Conservation (phyloP, 768 basidiomycete species). For the Rhizopogon vinicolor region DNA sequence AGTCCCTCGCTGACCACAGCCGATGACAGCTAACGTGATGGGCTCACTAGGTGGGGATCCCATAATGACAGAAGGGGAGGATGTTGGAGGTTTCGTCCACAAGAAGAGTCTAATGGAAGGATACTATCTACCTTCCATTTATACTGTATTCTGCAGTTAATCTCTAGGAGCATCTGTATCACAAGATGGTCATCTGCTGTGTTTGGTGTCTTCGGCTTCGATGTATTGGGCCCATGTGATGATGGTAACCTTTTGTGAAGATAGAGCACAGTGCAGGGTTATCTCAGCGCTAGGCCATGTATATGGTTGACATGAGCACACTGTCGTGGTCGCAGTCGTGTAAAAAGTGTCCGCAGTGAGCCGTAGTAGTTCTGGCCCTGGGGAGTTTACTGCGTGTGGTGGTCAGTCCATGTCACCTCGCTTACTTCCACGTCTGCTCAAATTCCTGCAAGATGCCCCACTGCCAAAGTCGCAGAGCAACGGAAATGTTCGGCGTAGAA, state of each 20-base stretch:
- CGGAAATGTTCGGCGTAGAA: slow-evolving; percentile 7
- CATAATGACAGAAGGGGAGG: slow-evolving; percentile 12
- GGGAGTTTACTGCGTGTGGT: not conserved
- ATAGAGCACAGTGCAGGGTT: not conserved
- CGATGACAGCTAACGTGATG: slow-evolving; percentile 72
- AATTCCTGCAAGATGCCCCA: slow-evolving; percentile 30
- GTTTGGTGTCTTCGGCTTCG: no score
- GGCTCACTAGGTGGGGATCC: slow-evolving; percentile 23
- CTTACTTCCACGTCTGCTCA: slow-evolving; percentile 61
- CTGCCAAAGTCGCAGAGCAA: slow-evolving; percentile 14
- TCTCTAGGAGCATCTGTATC: no score
- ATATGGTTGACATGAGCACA: not conserved
- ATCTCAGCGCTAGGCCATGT: not conserved
- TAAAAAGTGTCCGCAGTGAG: not conserved
- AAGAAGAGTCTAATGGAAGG: no score
- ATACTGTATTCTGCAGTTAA: no score
- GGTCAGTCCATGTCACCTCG: slow-evolving; percentile 49
- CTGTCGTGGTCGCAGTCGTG: not conserved
- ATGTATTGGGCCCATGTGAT: slow-evolving; percentile 12
- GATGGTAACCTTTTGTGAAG: not conserved
- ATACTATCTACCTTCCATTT: no score
- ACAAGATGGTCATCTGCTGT: no score
- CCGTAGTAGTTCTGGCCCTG: no score
- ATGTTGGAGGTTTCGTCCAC: not conserved
- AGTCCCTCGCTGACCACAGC: slow-evolving; percentile 80